Conservation (phyloP, 2,329 filamentous ascomycete species). For the Paramyrothecium roridum region DNA sequence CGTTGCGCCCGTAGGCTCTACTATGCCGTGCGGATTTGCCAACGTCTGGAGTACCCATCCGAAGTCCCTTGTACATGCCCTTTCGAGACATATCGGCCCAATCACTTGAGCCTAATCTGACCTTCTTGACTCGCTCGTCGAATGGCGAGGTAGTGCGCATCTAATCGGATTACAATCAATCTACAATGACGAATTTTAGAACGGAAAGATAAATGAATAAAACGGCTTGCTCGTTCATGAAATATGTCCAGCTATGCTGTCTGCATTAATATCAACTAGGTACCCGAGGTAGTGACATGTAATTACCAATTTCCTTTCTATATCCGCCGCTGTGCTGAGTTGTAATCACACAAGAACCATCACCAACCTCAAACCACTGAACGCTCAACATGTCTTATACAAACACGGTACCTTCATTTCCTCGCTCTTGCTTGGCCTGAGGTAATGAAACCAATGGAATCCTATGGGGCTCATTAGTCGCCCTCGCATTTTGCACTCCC, state of each 20-base stretch:
- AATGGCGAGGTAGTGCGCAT: no score
- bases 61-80: background rate
- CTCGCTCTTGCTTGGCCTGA: background rate
- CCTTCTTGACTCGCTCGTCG: background rate
- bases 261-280: background rate
- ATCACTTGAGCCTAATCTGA: background rate
- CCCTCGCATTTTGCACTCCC: background rate
- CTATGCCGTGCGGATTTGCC: background rate
- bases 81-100: background rate
- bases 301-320: background rate
- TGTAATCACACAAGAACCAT: background rate
- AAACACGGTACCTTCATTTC: conserved; percentile 10
- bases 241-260: background rate
- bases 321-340: background rate
- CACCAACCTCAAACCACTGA: conserved; percentile 3
- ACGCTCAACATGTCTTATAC: conserved; percentile 15
- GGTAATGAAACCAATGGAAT: background rate
- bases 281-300: background rate
- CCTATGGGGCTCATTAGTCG: background rate
- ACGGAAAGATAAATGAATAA: no score
- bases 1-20: background rate
- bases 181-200: no score
- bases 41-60: background rate
- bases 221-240: no score
- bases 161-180: no score